phyloP scores from a whole-genome alignment of 345 rosid species.

The Chamaenerion angustifolium region DNA sequence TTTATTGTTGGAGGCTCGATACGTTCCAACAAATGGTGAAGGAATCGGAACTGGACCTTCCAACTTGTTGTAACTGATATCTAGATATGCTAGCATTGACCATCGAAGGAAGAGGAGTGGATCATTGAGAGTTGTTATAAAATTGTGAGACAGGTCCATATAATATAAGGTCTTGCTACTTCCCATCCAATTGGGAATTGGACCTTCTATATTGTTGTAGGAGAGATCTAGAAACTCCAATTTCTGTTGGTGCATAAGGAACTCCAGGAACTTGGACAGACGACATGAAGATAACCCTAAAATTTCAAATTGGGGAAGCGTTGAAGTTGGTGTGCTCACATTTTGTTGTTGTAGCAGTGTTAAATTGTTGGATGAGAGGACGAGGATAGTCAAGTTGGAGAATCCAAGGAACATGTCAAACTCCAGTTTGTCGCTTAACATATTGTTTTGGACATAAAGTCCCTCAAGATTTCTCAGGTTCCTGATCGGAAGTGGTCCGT shows the following conservation, averaged over 20 bases:
- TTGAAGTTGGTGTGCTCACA: no score
- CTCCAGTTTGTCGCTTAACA: no score
- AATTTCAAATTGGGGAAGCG: no score
- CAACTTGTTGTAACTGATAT: conserved; percentile 1
- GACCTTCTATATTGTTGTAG: conserved; percentile 8
- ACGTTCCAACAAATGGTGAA: fast-evolving
- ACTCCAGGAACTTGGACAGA: no score
- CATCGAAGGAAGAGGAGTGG: background rate
- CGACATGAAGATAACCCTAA: no score
- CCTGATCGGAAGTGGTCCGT: no score
- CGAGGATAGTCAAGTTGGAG: background rate
- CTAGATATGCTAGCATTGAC: fast-evolving
- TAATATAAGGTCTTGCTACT: fast-evolving
- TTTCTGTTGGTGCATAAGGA: no score
- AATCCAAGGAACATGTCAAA: no score
- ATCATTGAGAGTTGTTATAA: conserved; percentile 5
- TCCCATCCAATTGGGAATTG: conserved; percentile 10
- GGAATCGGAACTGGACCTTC: conserved; percentile 11
- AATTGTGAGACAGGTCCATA: conserved; percentile 6
- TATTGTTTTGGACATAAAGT: no score
- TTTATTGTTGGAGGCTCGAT: conserved; percentile 8
- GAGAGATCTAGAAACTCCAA: conserved; percentile 1
- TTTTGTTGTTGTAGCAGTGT: no score
- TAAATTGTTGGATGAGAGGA: no score
- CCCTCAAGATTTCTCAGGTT: no score